Conservation (phyloP, 2,329 filamentous ascomycete species). For the Endoconidiophora laricicola region DNA sequence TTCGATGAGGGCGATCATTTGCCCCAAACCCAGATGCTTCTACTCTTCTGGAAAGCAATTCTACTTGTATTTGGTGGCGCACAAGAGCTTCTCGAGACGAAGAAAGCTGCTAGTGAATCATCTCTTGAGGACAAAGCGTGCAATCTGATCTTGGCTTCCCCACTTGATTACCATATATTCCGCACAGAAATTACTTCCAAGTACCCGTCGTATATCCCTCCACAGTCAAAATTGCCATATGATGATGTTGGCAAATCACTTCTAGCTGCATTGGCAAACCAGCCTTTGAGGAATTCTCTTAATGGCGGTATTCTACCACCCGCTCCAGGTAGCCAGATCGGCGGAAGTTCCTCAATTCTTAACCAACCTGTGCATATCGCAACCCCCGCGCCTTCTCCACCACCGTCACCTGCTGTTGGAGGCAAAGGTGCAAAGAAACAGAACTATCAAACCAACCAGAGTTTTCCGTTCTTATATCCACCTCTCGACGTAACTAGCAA, state of each 20-base stretch:
- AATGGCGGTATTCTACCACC: constrained; percentile 45
- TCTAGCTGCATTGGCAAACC: constrained; percentile 66
- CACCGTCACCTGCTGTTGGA: constrained; percentile 70
- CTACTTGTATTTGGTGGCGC: constrained; percentile 73
- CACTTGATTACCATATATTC: constrained; percentile 89
- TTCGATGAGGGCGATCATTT: constrained; percentile 52
- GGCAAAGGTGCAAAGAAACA: constrained; percentile 96
- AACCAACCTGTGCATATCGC: constrained; percentile 96
- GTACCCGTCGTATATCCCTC: constrained; percentile 90
- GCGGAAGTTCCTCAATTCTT: constrained; percentile 57
- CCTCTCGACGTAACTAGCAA: constrained; percentile 81
- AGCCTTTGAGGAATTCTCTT: constrained; percentile 44
- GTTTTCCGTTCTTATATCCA: constrained; percentile 95
- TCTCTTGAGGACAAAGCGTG: constrained; percentile 44
- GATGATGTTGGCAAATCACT: constrained; percentile 86
- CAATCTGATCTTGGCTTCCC: constrained; percentile 78
- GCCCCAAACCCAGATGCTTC: constrained; percentile 54
- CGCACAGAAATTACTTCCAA: constrained; percentile 95
- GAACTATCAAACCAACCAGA: constrained; percentile 98
- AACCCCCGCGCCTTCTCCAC: constrained; percentile 90
- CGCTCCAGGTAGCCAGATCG: constrained; percentile 36
- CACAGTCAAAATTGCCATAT: constrained; percentile 63
- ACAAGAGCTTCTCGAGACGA: constrained; percentile 54
- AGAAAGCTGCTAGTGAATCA: constrained; percentile 51
- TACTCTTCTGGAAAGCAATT: constrained; percentile 84